These are phyloP conservation scores for Fusarium decemcellulare DNA, from an alignment of 2,329 filamentous ascomycete genomes.

Conservation along the genomic window DNA sequence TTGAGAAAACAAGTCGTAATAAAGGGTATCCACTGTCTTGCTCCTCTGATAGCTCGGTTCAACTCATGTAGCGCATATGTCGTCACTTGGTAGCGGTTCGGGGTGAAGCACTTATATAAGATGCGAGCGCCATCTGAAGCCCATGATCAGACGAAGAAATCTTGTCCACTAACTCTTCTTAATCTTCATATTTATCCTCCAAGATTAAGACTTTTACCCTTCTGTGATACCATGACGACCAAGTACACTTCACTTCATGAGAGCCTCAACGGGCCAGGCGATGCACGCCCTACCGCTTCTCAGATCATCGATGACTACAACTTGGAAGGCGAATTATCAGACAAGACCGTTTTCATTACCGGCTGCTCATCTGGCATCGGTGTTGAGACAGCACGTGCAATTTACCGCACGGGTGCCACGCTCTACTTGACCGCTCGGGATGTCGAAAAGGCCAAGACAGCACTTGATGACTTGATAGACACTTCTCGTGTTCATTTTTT, in stretches of 20 bases:
- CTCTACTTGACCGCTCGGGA: slow-evolving; percentile 38
- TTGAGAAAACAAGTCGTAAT: no score
- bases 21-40: no score
- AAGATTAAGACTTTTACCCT: no score
- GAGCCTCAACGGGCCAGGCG: slow-evolving; percentile 20
- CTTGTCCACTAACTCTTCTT: no score
- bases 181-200: background rate
- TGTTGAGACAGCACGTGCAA: slow-evolving; percentile 58
- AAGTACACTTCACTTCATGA: slow-evolving; percentile 15
- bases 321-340: slow-evolving; percentile 50
- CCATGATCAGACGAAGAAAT: no score
- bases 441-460: slow-evolving; percentile 32
- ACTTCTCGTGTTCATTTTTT: slow-evolving; percentile 18
- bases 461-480: slow-evolving; percentile 6
- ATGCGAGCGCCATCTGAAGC: no score
- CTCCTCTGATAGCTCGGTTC: no score
- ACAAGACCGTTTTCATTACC: slow-evolving; percentile 59
- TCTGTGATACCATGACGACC: background rate
- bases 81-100: no score
- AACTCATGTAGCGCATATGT: no score
- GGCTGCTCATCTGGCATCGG: slow-evolving; percentile 60
- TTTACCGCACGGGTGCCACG: slow-evolving; percentile 53
- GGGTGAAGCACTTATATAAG: no score
- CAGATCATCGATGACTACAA: slow-evolving; percentile 30
- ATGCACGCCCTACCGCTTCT: slow-evolving; percentile 28